phyloP scores from a whole-genome alignment of 768 basidiomycete species.

The Crassisporium funariophilum region DNA sequence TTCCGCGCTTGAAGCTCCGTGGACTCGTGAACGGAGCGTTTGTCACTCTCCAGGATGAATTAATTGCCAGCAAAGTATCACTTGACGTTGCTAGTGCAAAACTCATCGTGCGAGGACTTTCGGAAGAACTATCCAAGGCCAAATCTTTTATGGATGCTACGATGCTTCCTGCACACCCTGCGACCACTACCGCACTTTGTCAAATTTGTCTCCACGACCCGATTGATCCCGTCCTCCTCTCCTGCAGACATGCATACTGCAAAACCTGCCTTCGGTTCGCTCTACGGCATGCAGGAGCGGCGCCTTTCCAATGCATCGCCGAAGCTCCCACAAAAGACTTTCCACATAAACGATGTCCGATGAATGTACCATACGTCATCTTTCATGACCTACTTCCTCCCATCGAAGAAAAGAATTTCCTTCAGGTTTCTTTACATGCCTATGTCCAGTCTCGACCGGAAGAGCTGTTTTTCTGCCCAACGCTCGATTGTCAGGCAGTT shows the following conservation, averaged over 20 bases:
- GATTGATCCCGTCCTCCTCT: conserved; percentile 34
- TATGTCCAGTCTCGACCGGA: conserved; percentile 41
- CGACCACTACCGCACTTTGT: conserved; percentile 25
- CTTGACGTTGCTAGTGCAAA: conserved; percentile 44
- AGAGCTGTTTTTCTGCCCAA: conserved; percentile 57
- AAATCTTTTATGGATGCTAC: conserved; percentile 24
- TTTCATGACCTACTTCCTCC: conserved; percentile 41
- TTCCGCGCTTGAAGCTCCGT: conserved; percentile 31
- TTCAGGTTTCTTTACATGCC: conserved; percentile 43
- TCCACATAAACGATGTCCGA: conserved; percentile 26
- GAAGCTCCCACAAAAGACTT: conserved; percentile 11
- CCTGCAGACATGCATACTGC: conserved; percentile 58
- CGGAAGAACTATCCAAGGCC: conserved; percentile 30
- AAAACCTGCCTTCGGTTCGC: conserved; percentile 47
- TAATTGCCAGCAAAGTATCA: conserved; percentile 44
- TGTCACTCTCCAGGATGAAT: conserved; percentile 34
- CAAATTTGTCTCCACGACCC: conserved; percentile 43
- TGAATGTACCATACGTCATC: conserved; percentile 38
- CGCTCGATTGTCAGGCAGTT: conserved; percentile 49
- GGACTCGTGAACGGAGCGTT: conserved; percentile 43
- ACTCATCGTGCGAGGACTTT: conserved; percentile 45
- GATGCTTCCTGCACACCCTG: conserved; percentile 12
- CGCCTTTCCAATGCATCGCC: conserved; percentile 42
- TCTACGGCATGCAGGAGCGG: conserved; percentile 33
- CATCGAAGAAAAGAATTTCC: conserved; percentile 39